Evolutionary conservation across 305 asterid genomes (phyloP).

Genomic region (Plantago rigida): DNA sequence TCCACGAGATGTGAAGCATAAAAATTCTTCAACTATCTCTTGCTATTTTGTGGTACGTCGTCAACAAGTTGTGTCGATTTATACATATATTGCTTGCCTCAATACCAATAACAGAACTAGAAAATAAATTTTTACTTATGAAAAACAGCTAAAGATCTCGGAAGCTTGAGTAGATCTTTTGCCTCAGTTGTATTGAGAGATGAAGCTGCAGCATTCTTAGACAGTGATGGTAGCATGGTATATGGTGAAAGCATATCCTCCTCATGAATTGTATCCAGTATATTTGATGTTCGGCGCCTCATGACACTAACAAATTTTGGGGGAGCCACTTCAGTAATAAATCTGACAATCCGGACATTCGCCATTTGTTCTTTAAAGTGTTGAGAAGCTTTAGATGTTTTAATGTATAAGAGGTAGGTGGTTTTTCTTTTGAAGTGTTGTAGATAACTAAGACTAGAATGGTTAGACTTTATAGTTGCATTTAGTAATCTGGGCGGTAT

Average conservation of each 20-base stretch:
- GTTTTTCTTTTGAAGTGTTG: constrained; percentile 2
- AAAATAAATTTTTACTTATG: background rate
- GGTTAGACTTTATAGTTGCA: background rate
- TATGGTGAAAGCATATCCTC: constrained; percentile 15
- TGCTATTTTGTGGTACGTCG: too few species aligned
- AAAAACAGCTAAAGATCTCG: background rate
- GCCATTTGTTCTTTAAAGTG: constrained; percentile 2
- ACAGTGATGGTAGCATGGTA: constrained; percentile 1
- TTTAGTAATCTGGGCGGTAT: background rate
- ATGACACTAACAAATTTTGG: constrained; percentile 23
- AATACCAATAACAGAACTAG: background rate
- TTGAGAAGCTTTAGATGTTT: background rate
- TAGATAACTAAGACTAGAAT: background rate
- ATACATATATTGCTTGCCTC: too few species aligned
- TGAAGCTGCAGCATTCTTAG: constrained; percentile 9
- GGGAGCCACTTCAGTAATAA: constrained; percentile 24
- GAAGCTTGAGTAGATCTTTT: background rate
- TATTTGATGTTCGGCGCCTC: constrained; percentile 26
- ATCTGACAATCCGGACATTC: constrained; percentile 20
- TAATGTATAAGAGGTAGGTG: background rate
- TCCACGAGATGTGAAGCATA: too few species aligned
- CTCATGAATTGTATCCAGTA: constrained; percentile 28
- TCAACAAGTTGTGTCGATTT: too few species aligned
- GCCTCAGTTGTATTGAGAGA: constrained; percentile 6
- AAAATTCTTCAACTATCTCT: too few species aligned